Evolutionary conservation across 345 rosid species (phyloP).

Genomic region (Barbarea vulgaris): DNA sequence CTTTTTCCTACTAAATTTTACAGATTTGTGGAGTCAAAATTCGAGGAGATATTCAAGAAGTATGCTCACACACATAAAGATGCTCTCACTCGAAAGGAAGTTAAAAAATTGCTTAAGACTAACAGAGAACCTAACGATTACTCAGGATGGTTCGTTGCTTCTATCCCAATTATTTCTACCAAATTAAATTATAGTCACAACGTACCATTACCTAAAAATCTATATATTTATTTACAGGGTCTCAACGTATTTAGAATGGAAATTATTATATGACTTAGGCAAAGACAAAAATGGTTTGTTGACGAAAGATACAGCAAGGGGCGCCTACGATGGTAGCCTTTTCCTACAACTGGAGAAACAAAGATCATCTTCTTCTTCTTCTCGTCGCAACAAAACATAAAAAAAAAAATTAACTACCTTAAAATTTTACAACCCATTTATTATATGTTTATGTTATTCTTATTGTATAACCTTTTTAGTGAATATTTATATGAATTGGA

Average conservation of each 20-base stretch:
- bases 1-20: background rate
- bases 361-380: slow-evolving; percentile 29
- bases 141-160: slow-evolving; percentile 53
- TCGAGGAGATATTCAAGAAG: slow-evolving; percentile 69
- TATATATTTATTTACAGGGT: slow-evolving; percentile 48
- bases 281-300: slow-evolving; percentile 68
- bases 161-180: background rate
- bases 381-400: background rate
- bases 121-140: slow-evolving; percentile 57
- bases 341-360: slow-evolving; percentile 60
- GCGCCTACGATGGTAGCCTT: slow-evolving; percentile 71
- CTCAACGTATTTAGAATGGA: slow-evolving; percentile 63
- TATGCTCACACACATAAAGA: slow-evolving; percentile 49
- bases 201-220: background rate
- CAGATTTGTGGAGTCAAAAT: slow-evolving; percentile 71
- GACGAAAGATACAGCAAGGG: slow-evolving; percentile 52
- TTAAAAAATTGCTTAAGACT: slow-evolving; percentile 47
- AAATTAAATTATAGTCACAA: background rate
- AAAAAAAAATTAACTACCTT: background rate
- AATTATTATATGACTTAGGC: slow-evolving; percentile 46
- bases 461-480: background rate
- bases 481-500: background rate
- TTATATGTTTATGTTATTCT: background rate
- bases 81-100: slow-evolving; percentile 55
- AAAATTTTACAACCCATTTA: background rate